Base-by-base conservation (phyloP, 2,329 filamentous ascomycete species). In the Geosmithia flava region DNA sequence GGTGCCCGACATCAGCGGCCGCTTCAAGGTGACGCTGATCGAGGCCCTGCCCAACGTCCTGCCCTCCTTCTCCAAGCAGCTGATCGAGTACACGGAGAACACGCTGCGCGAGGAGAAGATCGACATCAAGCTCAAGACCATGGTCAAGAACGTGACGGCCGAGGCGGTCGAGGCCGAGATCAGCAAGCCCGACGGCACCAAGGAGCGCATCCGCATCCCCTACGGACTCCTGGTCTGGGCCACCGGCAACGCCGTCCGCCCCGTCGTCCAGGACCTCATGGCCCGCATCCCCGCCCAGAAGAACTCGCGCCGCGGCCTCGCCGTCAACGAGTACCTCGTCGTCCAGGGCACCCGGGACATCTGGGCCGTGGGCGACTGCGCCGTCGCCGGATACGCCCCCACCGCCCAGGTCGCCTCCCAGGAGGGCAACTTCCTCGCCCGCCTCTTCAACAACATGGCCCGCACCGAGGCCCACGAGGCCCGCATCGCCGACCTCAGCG, bases 101-200 rank as follows among this genome's bases (percentile, higher is more conserved):
- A 96, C 91, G 44, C 94, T 98, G 75, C 93, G 95, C 71, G 93
- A 98, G 74, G 93, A 98, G 70, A 90, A 89, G 63, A 98, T 98
- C 63, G 83, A 87, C 58, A 95, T 98, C 70, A 85, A 87, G 68
- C 95, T 93, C 59, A 97, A 97, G 80, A 97, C 93, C 55, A 94
- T 95, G 83, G 93, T 98, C 65, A 97, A 97, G 78, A 90, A 85
- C 53, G 93, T 98, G 51, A 95, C 88, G 30, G 84, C 93, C 59
- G 94, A 86, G 69, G 83, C 80, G 62, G 91, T 98, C 60, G 88
- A 97, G 72, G 93, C 91, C 54, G 87, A 95, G 67, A 80, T 81
- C 46, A 83, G 80, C 48, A 78, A 80, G 47, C 83, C 90, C 17
- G 87, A 95, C 57, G 93, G 93, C 63, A 79, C 80, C 70, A 96